Base-by-base conservation (phyloP, 1,284 basidiomycete genomes). In the Rugosomyces carneus region DNA sequence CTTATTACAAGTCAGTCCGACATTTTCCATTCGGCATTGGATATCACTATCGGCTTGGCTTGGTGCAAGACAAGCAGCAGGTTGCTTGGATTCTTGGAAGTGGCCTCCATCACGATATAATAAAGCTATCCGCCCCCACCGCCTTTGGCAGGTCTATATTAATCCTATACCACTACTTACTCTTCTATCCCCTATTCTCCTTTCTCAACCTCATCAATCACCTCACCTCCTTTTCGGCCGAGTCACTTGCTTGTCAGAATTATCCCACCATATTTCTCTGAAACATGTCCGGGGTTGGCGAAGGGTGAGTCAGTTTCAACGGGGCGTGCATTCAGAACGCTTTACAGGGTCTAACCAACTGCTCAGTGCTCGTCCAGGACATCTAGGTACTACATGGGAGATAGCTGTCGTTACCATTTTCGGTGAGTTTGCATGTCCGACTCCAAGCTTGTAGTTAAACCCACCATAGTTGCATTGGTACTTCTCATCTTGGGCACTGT, bases 371-470 rank as follows among this genome's bases (percentile, higher is more conserved):
- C 47, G 53, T 9, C 48, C 52, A 27, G 60, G 60, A 1, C 67
- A 68, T 51, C 55, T 70, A 19, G 60, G 63, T 5, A 40, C 55
- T 15, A 58, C 61, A 38, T 70, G 68, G 68, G 67, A 70, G 50
- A 60, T 64, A 16, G 67, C 62, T 7, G 55, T 71, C 19, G 53
- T 67, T 20, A 58, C 58, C 10, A 54, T 65, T 1, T 62, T 67
- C 42, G 44, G 69, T 69, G 44, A 47, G 66, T 57, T 39, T 34
- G 23, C 37, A 15, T 10, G 21, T 15, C 19, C 11, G 32, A 42
- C 11, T 10, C 1, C 23, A 16, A n/a, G 31, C 18, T 15, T 21
- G 8, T 24, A 10, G 13, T 29, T 29, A 2, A 29, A 29, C 4
- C 36, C 31, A 40, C 6, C 31, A 16, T 21, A 13, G 5, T 34